Percentiles rank a stretch among this genome's conserved stretches.
Evolutionary conservation across 352 stramenopile species (phyloP).

Genomic region (Blastocystis sp.): DNA sequence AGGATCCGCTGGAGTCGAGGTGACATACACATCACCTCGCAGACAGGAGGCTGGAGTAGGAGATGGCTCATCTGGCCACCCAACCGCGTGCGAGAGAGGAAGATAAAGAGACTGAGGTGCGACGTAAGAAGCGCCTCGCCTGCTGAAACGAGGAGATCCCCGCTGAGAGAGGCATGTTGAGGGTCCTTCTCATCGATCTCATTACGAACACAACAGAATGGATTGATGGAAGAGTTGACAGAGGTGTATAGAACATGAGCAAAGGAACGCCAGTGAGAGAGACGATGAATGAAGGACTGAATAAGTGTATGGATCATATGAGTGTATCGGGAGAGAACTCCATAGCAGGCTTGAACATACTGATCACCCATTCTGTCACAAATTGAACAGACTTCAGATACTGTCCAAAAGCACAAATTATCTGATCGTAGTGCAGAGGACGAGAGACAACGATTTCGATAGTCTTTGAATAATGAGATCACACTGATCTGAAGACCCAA

Average conservation of each 20-base stretch:
- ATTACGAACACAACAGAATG: neutral
- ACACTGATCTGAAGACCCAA: slow-evolving; percentile 11
- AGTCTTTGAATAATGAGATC: neutral
- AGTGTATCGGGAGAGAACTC: neutral
- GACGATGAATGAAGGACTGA: neutral
- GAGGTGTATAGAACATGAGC: slow-evolving; percentile 25
- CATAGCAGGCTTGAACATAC: neutral
- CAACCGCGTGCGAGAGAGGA: neutral
- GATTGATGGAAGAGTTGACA: slow-evolving; percentile 46
- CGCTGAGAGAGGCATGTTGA: neutral
- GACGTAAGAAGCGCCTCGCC: slow-evolving; percentile 38
- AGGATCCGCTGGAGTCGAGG: slow-evolving; percentile 40
- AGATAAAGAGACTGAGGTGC: slow-evolving; percentile 9
- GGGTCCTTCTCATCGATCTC: slow-evolving; percentile 25
- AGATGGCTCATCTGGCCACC: neutral
- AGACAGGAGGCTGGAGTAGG: neutral
- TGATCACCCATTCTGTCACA: neutral
- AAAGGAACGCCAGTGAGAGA: slow-evolving; percentile 27
- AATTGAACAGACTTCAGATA: slow-evolving; percentile 5
- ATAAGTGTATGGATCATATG: neutral
- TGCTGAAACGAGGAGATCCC: neutral
- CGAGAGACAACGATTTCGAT: neutral
- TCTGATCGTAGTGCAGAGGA: slow-evolving; percentile 24
- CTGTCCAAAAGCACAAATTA: slow-evolving; percentile 40
- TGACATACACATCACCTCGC: neutral